phyloP scores from a whole-genome alignment of 1,284 basidiomycete genomes.

The Irpex sp. region DNA sequence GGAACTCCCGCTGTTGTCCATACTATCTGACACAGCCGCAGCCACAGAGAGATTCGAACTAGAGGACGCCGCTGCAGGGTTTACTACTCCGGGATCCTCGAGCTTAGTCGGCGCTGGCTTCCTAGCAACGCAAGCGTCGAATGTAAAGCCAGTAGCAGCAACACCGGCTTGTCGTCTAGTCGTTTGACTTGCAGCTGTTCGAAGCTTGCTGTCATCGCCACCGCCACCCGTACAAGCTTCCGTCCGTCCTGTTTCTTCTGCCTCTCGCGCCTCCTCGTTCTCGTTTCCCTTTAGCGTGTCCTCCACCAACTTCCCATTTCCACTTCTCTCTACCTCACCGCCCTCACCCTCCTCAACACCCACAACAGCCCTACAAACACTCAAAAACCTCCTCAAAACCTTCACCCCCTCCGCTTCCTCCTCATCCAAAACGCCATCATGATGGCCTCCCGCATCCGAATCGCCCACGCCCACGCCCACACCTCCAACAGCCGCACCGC shows the following conservation, averaged over 20 bases:
- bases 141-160: too few species aligned
- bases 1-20: too few species aligned
- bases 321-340: not conserved
- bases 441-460: constrained; percentile 15
- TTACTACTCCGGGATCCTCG: not conserved
- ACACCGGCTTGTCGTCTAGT: too few species aligned
- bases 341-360: not conserved
- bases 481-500: too few species aligned
- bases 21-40: too few species aligned
- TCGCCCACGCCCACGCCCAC: too few species aligned
- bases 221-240: not conserved
- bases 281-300: not conserved
- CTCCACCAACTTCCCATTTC: not conserved
- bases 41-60: not conserved
- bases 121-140: too few species aligned
- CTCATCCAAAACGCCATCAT: constrained; percentile 29
- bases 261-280: not conserved
- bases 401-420: constrained; percentile 29
- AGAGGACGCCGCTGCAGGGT: not conserved
- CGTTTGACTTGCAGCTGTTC: too few species aligned
- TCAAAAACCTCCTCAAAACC: constrained; percentile 32
- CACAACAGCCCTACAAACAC: constrained; percentile 34
- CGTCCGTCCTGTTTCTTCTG: not conserved
- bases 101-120: too few species aligned
- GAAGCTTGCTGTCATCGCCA: not conserved